Evolutionary conservation across 2,329 filamentous ascomycete genomes (phyloP).

Genomic region (Aaosphaeria arxii): DNA sequence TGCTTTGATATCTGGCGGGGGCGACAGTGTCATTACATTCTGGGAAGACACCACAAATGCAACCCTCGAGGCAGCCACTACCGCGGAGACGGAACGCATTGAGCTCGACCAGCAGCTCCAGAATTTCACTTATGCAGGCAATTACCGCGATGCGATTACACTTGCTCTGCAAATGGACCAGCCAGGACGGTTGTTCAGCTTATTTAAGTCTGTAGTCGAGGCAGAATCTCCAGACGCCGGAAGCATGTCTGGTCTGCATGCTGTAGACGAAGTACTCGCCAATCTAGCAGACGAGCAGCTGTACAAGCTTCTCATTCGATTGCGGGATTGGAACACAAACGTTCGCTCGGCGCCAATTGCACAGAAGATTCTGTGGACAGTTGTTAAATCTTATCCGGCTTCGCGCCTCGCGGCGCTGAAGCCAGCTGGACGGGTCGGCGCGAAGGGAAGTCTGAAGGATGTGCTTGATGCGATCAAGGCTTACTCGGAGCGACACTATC

Average conservation of each 20-base stretch:
- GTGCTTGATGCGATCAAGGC: conserved; percentile 82
- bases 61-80: conserved; percentile 71
- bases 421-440: conserved; percentile 28
- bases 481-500: conserved; percentile 93
- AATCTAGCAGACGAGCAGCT: conserved; percentile 80
- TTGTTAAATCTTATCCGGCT: conserved; percentile 79
- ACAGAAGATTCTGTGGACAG: conserved; percentile 75
- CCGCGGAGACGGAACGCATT: conserved; percentile 73
- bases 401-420: conserved; percentile 69
- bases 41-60: conserved; percentile 89
- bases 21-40: conserved; percentile 89
- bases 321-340: conserved; percentile 98
- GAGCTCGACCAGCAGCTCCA: conserved; percentile 94
- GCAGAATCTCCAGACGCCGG: conserved; percentile 58
- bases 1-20: conserved; percentile 83
- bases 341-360: conserved; percentile 80
- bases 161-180: conserved; percentile 93
- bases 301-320: conserved; percentile 72
- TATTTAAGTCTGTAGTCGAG: conserved; percentile 79
- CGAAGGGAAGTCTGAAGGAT: conserved; percentile 61
- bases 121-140: conserved; percentile 84
- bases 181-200: conserved; percentile 75
- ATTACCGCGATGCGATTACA: conserved; percentile 89
- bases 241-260: conserved; percentile 61
- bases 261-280: conserved; percentile 81